Base-by-base conservation (phyloP, 2,329 filamentous ascomycete species). In the Talaromyces sp. region DNA sequence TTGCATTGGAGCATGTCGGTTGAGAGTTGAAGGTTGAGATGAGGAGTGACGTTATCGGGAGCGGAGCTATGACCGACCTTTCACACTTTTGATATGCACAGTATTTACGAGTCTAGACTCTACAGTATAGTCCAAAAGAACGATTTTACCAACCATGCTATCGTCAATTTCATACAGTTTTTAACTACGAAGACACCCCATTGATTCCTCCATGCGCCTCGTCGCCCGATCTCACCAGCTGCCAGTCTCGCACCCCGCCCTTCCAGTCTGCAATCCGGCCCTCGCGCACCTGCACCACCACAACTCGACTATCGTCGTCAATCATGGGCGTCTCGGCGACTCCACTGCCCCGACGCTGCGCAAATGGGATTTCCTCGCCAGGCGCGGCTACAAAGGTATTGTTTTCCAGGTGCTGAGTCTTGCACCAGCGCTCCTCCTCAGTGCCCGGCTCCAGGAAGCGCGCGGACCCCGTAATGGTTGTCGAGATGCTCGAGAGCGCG, bases 191-290 rank as follows among this genome's bases (percentile, higher is more conserved):
- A 9, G 55, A 9, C 26, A 69, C 61, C 31, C 73, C 73, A 65
- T 75, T 75, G 52, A 74, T 41, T 48, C 51, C n/a, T 32, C 62
- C 58, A 50, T 50, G 43, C 35, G 38, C 17, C 21, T 52, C 68
- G 53, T 69, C 68, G 31, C 69, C 72, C 35, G 71, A 68, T 43
- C 71, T 67, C 31, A 79, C 71, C 60, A 81, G 65, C 29, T 69
- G 64, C 85, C 86, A 97, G 72, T 97, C 93, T 68, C 89, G 85
- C 4, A 97, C 91, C 14, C 87, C 85, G n/a, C 94, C 93, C 79
- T 96, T 96, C 89, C 90, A 96, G 74, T 96, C 94, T 65, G 90
- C 92, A 68, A 95, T 95, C 69, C 92, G 84, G 54, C 94, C 92
- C 71, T 92, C 90, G 68, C 83, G 84, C 67, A 97, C 91, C 67